A percentile compares a stretch with the other conserved stretches of the same genome.
Evolutionary conservation across 805 yeast genomes (phyloP).

Genomic region (Candida insectalens): DNA sequence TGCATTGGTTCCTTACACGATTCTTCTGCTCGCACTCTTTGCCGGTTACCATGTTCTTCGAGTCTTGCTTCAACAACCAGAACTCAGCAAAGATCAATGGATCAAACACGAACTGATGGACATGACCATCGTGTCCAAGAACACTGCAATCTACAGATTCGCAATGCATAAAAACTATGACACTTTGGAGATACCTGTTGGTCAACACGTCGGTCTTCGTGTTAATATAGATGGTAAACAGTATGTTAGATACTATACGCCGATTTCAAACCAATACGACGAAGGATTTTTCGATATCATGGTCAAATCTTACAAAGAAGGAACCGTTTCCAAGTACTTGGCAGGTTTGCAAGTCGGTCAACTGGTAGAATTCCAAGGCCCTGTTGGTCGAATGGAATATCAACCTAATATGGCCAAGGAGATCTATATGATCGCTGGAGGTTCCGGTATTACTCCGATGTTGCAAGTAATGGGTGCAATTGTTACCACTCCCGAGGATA

Average conservation of each 20-base stretch:
- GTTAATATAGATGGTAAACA: slow-evolving; percentile 39
- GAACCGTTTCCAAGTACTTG: slow-evolving; percentile 57
- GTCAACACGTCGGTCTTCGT: slow-evolving; percentile 62
- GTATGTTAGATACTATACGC: slow-evolving; percentile 61
- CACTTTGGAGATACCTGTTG: slow-evolving; percentile 57
- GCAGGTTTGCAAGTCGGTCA: slow-evolving; percentile 59
- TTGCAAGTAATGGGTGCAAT: slow-evolving; percentile 67
- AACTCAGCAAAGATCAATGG: slow-evolving; percentile 45
- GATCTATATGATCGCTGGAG: slow-evolving; percentile 71
- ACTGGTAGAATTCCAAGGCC: slow-evolving; percentile 65
- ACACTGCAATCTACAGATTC: slow-evolving; percentile 68
- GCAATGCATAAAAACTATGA: slow-evolving; percentile 52
- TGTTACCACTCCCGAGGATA: slow-evolving; percentile 59
- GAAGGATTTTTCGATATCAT: slow-evolving; percentile 67
- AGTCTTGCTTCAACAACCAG: slow-evolving; percentile 28
- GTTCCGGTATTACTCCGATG: slow-evolving; percentile 86
- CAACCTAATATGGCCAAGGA: slow-evolving; percentile 47
- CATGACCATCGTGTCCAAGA: slow-evolving; percentile 61
- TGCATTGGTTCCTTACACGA: slow-evolving; percentile 37
- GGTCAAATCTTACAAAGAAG: slow-evolving; percentile 67
- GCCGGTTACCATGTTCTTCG: slow-evolving; percentile 23
- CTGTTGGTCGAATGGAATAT: slow-evolving; percentile 66
- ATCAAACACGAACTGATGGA: slow-evolving; percentile 60
- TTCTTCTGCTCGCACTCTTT: slow-evolving; percentile 30
- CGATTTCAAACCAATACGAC: slow-evolving; percentile 62